Base-by-base conservation (phyloP, 2,329 filamentous ascomycete species). In the Teratosphaeria nubilosa region DNA sequence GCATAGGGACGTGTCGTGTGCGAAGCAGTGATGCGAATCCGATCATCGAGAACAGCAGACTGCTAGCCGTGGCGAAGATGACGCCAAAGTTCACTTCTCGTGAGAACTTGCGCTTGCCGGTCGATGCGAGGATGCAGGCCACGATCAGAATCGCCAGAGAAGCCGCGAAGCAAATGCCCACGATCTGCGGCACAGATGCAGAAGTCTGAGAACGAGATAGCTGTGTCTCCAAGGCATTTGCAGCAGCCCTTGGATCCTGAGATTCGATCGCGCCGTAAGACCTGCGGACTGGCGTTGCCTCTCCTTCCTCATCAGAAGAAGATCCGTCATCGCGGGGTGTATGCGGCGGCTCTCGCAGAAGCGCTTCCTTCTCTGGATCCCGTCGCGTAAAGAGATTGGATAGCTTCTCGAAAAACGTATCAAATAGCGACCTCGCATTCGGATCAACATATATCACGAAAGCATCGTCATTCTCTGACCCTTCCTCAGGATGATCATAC, bases 401-500 rank as follows among this genome's bases (percentile, higher is more conserved):
- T 20, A 84, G 74, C 41, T 72, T 75, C 59, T 82, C 78, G 27
- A 90, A 73, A 41, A 82, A 80, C 27, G 80, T 78, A 37, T 89
- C 73, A 14, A 87, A 86, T 0, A 86, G 84, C 57, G 88, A 87
- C 34, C 75, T 75, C 20, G 82, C 82, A 64, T 89, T 80, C 0
- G 88, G 88, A 68, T 91, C 81, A 59, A 92, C 77, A 66, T 89
- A 90, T 64, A 94, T 85, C 51, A 83, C 80, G 70, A 90, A 94
- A 31, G 80, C 81, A 24, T 84, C 79, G 51, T 66, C 64, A 22
- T 79, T 74, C 2, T 80, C 83, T 11, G 45, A 50, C 11, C 74
- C 75, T 57, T 91, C 87, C 69, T 89, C 90, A 9, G 87, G 88
- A 69, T 91, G 76, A 64, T 95, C 90, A 71, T 92, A 94, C 71